Percentiles rank a stretch among this genome's conserved stretches.
Evolutionary conservation across 768 basidiomycete species (phyloP).

Genomic region (Mycena epipterygia): DNA sequence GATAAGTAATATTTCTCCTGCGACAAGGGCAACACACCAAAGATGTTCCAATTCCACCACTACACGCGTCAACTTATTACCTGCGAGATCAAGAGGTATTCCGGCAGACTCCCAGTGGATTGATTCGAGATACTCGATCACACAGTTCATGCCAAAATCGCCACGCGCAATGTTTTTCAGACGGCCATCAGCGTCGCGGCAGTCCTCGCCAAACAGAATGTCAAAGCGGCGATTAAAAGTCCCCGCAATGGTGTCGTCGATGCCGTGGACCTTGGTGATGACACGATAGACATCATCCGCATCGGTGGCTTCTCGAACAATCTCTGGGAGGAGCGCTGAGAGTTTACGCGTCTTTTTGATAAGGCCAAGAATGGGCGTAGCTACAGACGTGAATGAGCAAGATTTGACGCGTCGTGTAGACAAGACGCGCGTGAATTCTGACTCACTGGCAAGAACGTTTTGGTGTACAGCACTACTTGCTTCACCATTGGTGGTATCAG

Average conservation of each 20-base stretch:
- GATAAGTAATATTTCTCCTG: too few relatives aligned
- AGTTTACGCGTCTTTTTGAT: slow-evolving; percentile 5
- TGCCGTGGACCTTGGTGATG: slow-evolving; percentile 9
- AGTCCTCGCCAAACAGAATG: slow-evolving; percentile 31
- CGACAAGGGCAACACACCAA: too few relatives aligned
- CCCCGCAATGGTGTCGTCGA: slow-evolving; percentile 4
- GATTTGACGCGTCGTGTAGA: slow-evolving; percentile 5
- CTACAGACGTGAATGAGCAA: too few relatives aligned
- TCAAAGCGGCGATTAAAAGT: slow-evolving; percentile 35
- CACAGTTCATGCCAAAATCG: slow-evolving; percentile 12
- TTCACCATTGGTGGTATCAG: not conserved
- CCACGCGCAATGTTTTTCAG: slow-evolving; percentile 29
- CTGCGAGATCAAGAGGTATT: slow-evolving; percentile 17
- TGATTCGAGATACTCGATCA: slow-evolving; percentile 22
- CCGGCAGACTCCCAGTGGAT: slow-evolving; percentile 17
- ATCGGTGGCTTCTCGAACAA: slow-evolving; percentile 15
- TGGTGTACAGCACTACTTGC: slow-evolving; percentile 15
- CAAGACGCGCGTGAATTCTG: not conserved
- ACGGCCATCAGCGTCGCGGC: slow-evolving; percentile 11
- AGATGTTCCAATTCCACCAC: not conserved
- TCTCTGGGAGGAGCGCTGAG: slow-evolving; percentile 9
- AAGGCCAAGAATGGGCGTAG: too few relatives aligned
- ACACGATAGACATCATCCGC: slow-evolving; percentile 19
- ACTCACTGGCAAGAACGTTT: not conserved
- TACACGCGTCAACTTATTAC: slow-evolving; percentile 6